Percentiles rank a stretch among this genome's conserved stretches.
These are phyloP conservation scores for Arthrobotrys pseudoclavata DNA, from an alignment of 2,329 filamentous ascomycete species.

Conservation along the genomic window DNA sequence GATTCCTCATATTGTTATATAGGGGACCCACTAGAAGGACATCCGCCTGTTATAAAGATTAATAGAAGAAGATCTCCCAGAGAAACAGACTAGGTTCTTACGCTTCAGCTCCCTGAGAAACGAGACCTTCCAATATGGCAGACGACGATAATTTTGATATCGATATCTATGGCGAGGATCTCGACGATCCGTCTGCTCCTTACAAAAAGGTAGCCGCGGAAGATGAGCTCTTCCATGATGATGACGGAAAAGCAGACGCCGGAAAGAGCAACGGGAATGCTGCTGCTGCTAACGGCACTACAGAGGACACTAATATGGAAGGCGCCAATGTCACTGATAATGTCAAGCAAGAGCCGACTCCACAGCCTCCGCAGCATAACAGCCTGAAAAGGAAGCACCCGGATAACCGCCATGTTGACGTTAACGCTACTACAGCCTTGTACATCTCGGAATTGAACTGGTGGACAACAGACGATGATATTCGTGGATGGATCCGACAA, in stretches of 20 bases:
- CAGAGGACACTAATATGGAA: conserved; percentile 64
- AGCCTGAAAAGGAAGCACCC: conserved; percentile 74
- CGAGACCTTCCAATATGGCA: conserved; percentile 69
- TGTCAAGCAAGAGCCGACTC: conserved; percentile 62
- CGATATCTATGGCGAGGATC: conserved; percentile 76
- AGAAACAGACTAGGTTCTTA: conserved; percentile 32
- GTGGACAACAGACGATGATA: conserved; percentile 97
- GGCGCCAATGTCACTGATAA: conserved; percentile 62
- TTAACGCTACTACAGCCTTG: conserved; percentile 77
- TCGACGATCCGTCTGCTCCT: conserved; percentile 65
- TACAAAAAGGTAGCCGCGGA: conserved; percentile 65
- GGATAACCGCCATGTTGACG: conserved; percentile 72
- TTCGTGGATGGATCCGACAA: conserved; percentile 85
- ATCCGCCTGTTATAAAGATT: conserved; percentile 58
- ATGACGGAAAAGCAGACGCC: conserved; percentile 44
- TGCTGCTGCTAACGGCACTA: conserved; percentile 57
- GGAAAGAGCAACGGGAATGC: conserved; percentile 45
- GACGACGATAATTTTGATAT: conserved; percentile 78
- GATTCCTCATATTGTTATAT: conserved; percentile 59
- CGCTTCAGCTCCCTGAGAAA: conserved; percentile 43
- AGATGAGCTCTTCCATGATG: conserved; percentile 66
- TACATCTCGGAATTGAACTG: conserved; percentile 92
- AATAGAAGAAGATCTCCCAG: conserved; percentile 54
- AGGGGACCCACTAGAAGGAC: conserved; percentile 61
- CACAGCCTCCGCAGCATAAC: conserved; percentile 70